Percentiles rank a stretch among this genome's conserved stretches.
These are phyloP conservation scores for Ustilago shanxiensis DNA, from an alignment of 1,284 basidiomycete genomes.

Conservation along the genomic window DNA sequence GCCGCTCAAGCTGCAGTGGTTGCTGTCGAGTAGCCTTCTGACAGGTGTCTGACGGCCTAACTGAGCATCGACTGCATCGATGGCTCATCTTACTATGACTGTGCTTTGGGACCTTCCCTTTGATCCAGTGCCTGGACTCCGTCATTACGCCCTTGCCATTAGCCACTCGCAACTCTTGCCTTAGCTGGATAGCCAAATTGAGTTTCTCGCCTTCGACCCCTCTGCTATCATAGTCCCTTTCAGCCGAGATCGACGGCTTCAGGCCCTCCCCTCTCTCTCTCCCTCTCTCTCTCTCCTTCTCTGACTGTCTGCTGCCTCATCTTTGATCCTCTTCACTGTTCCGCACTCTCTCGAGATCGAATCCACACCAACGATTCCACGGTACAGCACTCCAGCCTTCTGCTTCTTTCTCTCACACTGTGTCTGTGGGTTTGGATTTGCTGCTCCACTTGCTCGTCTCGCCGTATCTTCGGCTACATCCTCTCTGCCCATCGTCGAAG, in stretches of 20 bases:
- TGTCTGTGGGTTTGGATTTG: too few relatives aligned
- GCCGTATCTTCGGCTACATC: not conserved
- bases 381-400: not conserved
- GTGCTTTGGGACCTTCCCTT: not conserved
- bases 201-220: not conserved
- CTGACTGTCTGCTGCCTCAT: not conserved
- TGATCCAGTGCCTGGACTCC: not conserved
- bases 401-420: too few relatives aligned
- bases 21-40: conserved; percentile 6
- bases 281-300: not conserved
- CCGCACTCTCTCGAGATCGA: not conserved
- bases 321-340: not conserved
- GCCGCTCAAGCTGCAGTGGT: not conserved
- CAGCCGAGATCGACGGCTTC: not conserved
- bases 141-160: not conserved
- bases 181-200: not conserved
- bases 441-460: not conserved
- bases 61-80: not conserved
- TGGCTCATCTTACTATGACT: not conserved
- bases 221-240: not conserved
- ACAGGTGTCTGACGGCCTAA: not conserved
- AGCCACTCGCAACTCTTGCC: too few relatives aligned
- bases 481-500: not conserved
- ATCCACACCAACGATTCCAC: too few relatives aligned
- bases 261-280: too few relatives aligned